These are phyloP conservation scores for Candida tropicalis DNA, from an alignment of 1,139 yeast genomes.

Conservation along the genomic window DNA sequence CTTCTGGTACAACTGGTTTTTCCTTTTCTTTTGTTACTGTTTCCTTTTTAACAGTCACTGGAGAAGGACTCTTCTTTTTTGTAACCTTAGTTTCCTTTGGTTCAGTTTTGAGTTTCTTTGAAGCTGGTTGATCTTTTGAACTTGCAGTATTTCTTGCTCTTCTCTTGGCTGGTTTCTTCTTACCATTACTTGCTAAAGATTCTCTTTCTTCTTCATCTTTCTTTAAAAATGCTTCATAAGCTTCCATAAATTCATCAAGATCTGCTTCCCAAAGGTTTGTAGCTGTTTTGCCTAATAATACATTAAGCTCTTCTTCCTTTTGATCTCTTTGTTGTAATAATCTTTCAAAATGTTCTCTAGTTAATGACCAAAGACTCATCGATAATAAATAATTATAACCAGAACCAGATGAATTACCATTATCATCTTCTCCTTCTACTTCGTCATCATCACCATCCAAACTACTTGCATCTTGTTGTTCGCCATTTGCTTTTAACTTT, in stretches of 20 bases:
- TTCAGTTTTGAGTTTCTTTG: conserved; percentile 18
- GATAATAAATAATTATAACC: conserved; percentile 74
- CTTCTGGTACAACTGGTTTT: conserved; percentile 15
- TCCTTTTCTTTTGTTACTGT: too few species aligned
- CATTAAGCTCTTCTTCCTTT: conserved; percentile 72
- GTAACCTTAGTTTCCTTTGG: conserved; percentile 8
- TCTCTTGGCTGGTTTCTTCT: conserved; percentile 28
- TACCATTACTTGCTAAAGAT: conserved; percentile 29
- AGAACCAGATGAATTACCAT: conserved; percentile 40
- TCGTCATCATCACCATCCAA: conserved; percentile 33
- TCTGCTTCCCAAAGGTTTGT: conserved; percentile 89
- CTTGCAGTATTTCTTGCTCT: conserved; percentile 19
- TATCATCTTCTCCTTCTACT: conserved; percentile 35
- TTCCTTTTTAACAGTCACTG: conserved; percentile 13
- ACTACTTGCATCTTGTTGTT: conserved; percentile 36
- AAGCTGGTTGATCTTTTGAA: conserved; percentile 16
- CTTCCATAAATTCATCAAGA: conserved; percentile 67
- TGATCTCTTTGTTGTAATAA: conserved; percentile 70
- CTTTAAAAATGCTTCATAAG: conserved; percentile 64
- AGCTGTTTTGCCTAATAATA: conserved; percentile 68
- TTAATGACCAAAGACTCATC: conserved; percentile 93
- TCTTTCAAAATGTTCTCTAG: conserved; percentile 84
- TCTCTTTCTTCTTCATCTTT: conserved; percentile 37
- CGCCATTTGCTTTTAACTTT: conserved; percentile 70
- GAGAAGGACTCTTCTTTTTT: conserved; percentile 1